These are phyloP conservation scores for Wickerhamomyces chaumierensis DNA, from an alignment of 805 yeast genomes.

Conservation along the genomic window DNA sequence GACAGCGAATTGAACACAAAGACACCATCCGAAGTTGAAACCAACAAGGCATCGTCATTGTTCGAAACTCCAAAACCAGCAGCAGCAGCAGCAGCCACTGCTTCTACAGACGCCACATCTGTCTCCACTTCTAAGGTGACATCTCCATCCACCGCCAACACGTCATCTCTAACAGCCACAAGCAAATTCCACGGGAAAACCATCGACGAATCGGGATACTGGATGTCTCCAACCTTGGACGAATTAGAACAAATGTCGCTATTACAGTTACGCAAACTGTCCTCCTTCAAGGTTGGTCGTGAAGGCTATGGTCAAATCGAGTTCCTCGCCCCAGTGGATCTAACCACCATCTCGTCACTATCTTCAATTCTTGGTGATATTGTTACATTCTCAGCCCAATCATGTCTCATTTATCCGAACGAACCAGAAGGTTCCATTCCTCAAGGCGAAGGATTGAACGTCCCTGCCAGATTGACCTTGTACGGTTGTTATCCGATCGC, in stretches of 20 bases:
- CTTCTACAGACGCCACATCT: background rate
- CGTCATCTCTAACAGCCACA: background rate
- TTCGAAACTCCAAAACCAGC: no score
- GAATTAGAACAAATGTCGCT: constrained; percentile 49
- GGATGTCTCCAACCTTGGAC: constrained; percentile 70
- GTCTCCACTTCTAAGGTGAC: background rate
- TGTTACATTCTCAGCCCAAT: constrained; percentile 46
- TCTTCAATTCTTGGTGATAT: constrained; percentile 57
- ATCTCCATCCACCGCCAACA: background rate
- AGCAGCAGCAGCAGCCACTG: no score
- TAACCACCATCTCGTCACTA: constrained; percentile 51
- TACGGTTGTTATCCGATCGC: constrained; percentile 76
- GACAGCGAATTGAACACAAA: no score
- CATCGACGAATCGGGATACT: constrained; percentile 62
- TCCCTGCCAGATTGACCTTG: constrained; percentile 60
- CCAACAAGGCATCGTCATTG: no score
- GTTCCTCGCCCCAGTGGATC: constrained; percentile 74
- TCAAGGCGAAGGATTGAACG: constrained; percentile 73
- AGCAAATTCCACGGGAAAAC: no score
- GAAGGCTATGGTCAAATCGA: constrained; percentile 60
- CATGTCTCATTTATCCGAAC: constrained; percentile 67
- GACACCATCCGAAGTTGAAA: no score
- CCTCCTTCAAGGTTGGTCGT: constrained; percentile 67
- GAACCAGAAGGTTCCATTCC: constrained; percentile 37
- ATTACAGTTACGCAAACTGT: constrained; percentile 51